Conservation (phyloP, 345 rosid species). For the Brassica rapa region DNA sequence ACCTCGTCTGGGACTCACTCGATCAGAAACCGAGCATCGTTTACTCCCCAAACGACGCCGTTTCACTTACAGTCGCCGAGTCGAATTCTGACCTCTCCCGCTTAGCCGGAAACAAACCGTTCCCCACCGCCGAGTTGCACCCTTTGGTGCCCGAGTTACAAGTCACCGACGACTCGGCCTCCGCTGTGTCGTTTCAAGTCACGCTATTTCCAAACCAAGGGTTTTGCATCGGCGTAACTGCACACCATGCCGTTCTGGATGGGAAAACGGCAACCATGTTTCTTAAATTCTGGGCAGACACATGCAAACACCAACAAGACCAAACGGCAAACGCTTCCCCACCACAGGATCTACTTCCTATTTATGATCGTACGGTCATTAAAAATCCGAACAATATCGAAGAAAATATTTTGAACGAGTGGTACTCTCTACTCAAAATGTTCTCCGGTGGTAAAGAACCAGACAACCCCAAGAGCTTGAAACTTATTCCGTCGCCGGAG, state of each 20-base stretch:
- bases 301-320: not conserved
- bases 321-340: not conserved
- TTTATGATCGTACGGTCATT: not conserved
- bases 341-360: not conserved
- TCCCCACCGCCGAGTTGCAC: conserved; percentile 25
- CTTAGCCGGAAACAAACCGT: conserved; percentile 26
- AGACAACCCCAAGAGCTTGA: not conserved
- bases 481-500: not conserved
- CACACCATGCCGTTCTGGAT: not conserved
- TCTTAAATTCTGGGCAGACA: not conserved
- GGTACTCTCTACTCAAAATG: not conserved
- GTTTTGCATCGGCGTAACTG: not conserved
- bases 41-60: conserved; percentile 34
- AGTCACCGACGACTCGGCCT: conserved; percentile 29
- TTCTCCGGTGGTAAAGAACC: not conserved
- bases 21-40: conserved; percentile 27
- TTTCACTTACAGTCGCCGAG: conserved; percentile 45
- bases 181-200: conserved; percentile 36
- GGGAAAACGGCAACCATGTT: not conserved
- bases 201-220: conserved; percentile 39
- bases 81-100: conserved; percentile 33
- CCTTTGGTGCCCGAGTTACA: conserved; percentile 38
- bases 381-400: not conserved
- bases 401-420: not conserved
- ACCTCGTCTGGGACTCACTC: conserved; percentile 36